Percentiles rank a stretch among this genome's conserved stretches.
These are phyloP conservation scores for Epichloe coenophiala DNA, from an alignment of 2,329 filamentous ascomycete genomes.

Conservation along the genomic window DNA sequence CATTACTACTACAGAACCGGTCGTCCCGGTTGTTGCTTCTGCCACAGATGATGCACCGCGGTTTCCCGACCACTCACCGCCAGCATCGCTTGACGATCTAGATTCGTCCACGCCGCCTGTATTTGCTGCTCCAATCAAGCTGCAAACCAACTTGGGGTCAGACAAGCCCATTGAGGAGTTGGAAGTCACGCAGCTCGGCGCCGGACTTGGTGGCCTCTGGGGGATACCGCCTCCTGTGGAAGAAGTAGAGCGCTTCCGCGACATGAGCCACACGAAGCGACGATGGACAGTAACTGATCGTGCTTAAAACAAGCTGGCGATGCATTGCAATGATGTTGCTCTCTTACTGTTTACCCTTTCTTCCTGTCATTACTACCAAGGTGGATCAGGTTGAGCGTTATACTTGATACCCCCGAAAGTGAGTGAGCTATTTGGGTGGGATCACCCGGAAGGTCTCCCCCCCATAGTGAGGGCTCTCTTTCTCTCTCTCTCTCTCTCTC, in stretches of 20 bases:
- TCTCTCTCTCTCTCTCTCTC: no score
- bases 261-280: conserved; percentile 33
- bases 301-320: conserved; percentile 6
- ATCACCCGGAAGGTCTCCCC: no score
- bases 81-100: not conserved
- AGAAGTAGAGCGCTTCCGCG: conserved; percentile 31
- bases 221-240: conserved; percentile 30
- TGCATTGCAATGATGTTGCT: not conserved
- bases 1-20: not conserved
- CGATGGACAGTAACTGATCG: conserved; percentile 44
- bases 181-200: conserved; percentile 22
- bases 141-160: conserved; percentile 18
- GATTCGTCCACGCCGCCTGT: conserved; percentile 14
- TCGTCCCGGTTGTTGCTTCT: not conserved
- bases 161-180: conserved; percentile 19
- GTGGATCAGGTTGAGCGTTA: not conserved
- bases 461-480: no score
- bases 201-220: conserved; percentile 30
- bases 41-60: conserved; percentile 7
- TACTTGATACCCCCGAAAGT: not conserved
- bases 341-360: not conserved
- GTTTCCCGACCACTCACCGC: not conserved
- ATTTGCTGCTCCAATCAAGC: conserved; percentile 23
- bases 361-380: not conserved
- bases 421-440: not conserved